These are phyloP conservation scores for Clonostachys byssicola DNA, from an alignment of 2,329 filamentous ascomycete genomes.

Conservation along the genomic window DNA sequence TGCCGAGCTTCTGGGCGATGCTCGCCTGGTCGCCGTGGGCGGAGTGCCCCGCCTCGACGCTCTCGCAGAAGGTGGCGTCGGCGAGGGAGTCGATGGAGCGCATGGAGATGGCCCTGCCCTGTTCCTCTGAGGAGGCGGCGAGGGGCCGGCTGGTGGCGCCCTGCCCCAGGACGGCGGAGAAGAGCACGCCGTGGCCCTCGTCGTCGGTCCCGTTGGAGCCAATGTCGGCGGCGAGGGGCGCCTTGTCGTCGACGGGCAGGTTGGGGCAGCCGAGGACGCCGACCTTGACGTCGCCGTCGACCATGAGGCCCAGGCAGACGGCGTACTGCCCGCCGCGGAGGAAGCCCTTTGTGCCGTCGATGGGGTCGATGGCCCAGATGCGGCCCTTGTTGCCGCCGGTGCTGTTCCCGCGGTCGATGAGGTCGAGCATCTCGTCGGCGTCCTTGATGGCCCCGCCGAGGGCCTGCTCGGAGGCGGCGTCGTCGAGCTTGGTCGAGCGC, in stretches of 20 bases:
- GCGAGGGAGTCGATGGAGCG: constrained; percentile 68
- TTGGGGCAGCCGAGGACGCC: constrained; percentile 96
- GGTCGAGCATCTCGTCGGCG: constrained; percentile 61
- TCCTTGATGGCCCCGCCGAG: constrained; percentile 65
- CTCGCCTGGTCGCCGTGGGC: constrained; percentile 82
- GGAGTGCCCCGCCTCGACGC: constrained; percentile 89
- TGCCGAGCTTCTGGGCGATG: constrained; percentile 77
- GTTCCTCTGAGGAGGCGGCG: constrained; percentile 20
- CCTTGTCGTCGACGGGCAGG: constrained; percentile 78
- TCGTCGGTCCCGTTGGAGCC: constrained; percentile 66
- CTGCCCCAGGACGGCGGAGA: constrained; percentile 75
- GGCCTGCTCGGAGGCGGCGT: constrained; percentile 53
- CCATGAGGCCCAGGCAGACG: constrained; percentile 86
- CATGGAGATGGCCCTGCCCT: constrained; percentile 71
- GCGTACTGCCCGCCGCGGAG: constrained; percentile 95
- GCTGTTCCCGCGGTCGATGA: constrained; percentile 66
- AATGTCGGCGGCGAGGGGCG: constrained; percentile 56
- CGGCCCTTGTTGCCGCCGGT: constrained; percentile 69
- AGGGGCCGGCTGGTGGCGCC: constrained; percentile 81
- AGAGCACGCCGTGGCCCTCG: constrained; percentile 78
- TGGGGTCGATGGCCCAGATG: constrained; percentile 96
- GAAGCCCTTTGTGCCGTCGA: constrained; percentile 97
- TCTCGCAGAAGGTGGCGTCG: constrained; percentile 91
- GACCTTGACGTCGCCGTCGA: constrained; percentile 89
- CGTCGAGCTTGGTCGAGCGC: constrained; percentile 61